phyloP scores from a whole-genome alignment of 306 rosid genomes.

The Morella rubra region DNA sequence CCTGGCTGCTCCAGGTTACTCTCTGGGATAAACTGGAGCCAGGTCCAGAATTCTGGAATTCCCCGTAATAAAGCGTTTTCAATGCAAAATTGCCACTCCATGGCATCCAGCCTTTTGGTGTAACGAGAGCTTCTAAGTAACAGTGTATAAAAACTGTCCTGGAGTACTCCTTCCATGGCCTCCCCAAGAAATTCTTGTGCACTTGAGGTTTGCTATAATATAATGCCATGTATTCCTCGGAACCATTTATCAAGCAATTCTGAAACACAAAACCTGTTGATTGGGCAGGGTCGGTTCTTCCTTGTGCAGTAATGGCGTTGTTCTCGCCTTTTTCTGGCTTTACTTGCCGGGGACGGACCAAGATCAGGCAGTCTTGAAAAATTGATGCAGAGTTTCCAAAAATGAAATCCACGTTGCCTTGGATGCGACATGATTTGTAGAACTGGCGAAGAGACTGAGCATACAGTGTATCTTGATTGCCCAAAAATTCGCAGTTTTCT shows the following conservation, averaged over 20 bases:
- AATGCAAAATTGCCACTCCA: conserved; percentile 67
- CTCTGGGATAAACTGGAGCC: conserved; percentile 51
- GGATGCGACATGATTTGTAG: conserved; percentile 69
- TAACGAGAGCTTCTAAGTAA: conserved; percentile 43
- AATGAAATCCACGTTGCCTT: conserved; percentile 86
- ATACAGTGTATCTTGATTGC: conserved; percentile 89
- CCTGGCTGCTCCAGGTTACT: conserved; percentile 63
- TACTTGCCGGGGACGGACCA: conserved; percentile 54
- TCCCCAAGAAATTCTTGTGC: conserved; percentile 81
- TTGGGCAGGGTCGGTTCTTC: conserved; percentile 83
- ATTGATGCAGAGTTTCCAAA: conserved; percentile 82
- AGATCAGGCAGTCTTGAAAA: conserved; percentile 63
- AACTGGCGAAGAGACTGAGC: conserved; percentile 82
- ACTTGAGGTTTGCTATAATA: conserved; percentile 60
- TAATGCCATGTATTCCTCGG: conserved; percentile 63
- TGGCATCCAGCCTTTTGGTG: conserved; percentile 74
- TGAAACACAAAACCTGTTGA: conserved; percentile 80
- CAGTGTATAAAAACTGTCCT: conserved; percentile 65
- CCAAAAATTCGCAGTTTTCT: conserved; percentile 69
- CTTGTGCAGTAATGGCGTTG: conserved; percentile 76
- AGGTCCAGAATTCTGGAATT: conserved; percentile 50
- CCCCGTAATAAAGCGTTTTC: conserved; percentile 79
- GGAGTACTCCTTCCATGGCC: conserved; percentile 93
- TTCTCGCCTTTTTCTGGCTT: conserved; percentile 63
- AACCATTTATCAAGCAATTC: conserved; percentile 74